phyloP scores from a whole-genome alignment of 1,139 yeast genomes.

The Geotrichum bryndzae region DNA sequence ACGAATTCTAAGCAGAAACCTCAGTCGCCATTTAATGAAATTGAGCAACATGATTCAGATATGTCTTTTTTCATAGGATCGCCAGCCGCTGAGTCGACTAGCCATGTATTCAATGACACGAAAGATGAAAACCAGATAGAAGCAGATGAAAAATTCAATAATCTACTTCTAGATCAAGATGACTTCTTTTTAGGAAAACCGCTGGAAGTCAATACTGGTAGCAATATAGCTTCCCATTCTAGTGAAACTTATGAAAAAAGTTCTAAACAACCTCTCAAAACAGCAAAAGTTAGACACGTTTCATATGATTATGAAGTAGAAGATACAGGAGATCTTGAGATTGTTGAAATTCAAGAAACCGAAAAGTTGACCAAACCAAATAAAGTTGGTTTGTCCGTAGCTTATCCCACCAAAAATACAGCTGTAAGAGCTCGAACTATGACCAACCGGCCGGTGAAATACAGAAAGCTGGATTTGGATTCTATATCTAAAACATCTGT shows the following conservation, averaged over 20 bases:
- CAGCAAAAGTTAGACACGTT: neutral
- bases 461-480: neutral
- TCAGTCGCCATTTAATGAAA: neutral
- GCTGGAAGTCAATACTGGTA: neutral
- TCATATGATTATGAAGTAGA: neutral
- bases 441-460: constrained; percentile 4
- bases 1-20: neutral
- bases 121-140: neutral
- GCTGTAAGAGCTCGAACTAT: neutral
- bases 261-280: neutral
- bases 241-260: neutral
- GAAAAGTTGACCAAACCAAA: neutral
- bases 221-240: neutral
- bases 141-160: constrained; percentile 7
- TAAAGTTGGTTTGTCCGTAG: neutral
- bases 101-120: neutral
- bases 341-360: constrained; percentile 7
- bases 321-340: constrained; percentile 10
- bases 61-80: constrained; percentile 13
- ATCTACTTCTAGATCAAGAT: constrained; percentile 12
- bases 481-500: neutral
- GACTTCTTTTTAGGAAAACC: neutral
- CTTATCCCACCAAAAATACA: neutral
- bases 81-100: constrained; percentile 5
- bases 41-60: constrained; percentile 10